phyloP scores from a whole-genome alignment of 2,329 filamentous ascomycete genomes.

The Leptographium lundbergii region DNA sequence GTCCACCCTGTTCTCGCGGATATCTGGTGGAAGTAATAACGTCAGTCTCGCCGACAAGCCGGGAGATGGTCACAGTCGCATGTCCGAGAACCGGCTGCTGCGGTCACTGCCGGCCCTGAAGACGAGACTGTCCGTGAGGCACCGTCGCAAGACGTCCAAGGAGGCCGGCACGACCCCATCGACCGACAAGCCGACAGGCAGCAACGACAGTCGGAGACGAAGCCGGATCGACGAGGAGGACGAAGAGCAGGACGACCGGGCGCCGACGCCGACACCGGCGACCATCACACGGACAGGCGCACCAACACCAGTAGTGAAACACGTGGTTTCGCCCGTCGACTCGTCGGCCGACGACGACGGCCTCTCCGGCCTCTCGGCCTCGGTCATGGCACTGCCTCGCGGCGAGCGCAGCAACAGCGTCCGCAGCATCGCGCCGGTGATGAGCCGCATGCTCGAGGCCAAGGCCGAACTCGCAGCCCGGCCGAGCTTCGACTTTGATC shows the following conservation, averaged over 20 bases:
- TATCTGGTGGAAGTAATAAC: constrained; percentile 5
- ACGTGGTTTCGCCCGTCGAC: too few species aligned
- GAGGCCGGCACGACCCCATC: not conserved
- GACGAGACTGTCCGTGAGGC: constrained; percentile 24
- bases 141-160: constrained; percentile 15
- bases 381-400: constrained; percentile 12
- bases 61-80: constrained; percentile 36
- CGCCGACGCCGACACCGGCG: constrained; percentile 14
- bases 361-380: constrained; percentile 17
- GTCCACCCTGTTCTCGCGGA: constrained; percentile 25
- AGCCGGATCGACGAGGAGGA: constrained; percentile 19
- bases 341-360: not conserved
- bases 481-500: constrained; percentile 44
- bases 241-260: constrained; percentile 9
- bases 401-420: constrained; percentile 20
- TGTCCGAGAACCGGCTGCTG: constrained; percentile 53
- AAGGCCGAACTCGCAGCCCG: constrained; percentile 48
- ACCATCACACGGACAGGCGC: not conserved
- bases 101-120: constrained; percentile 52
- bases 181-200: not conserved
- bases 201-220: not conserved
- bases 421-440: constrained; percentile 49
- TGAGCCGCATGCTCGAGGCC: constrained; percentile 68
- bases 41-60: constrained; percentile 10
- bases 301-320: not conserved